These are phyloP conservation scores for Blastocystis sp. DNA, from an alignment of 352 stramenopile species.

Conservation along the genomic window DNA sequence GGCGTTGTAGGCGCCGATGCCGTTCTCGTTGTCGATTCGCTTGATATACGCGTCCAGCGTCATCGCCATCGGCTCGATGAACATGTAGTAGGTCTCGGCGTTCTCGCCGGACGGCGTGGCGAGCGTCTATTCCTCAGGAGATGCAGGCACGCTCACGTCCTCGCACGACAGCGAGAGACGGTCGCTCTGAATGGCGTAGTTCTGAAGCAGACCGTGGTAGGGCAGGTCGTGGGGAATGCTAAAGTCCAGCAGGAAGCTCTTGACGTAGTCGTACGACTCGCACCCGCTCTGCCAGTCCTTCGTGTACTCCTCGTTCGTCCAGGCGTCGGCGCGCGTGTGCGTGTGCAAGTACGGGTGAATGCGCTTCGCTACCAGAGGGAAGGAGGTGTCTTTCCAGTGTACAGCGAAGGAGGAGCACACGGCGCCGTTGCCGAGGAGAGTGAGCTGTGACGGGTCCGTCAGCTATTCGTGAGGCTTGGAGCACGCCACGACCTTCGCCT, in stretches of 20 bases:
- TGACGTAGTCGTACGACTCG: constrained; percentile 21
- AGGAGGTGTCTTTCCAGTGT: background rate
- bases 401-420: constrained; percentile 25
- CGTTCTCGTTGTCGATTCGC: background rate
- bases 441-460: background rate
- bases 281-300: background rate
- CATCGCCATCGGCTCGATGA: background rate
- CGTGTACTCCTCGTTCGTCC: background rate
- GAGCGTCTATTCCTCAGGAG: background rate
- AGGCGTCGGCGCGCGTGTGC: background rate
- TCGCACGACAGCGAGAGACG: background rate
- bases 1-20: constrained; percentile 18
- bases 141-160: background rate
- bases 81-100: constrained; percentile 5
- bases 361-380: constrained; percentile 15
- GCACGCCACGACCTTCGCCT: background rate
- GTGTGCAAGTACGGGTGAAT: constrained; percentile 18
- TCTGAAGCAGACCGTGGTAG: background rate
- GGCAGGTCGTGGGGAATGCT: background rate
- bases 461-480: background rate
- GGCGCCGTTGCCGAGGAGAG: constrained; percentile 1
- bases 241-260: constrained; percentile 27
- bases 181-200: background rate
- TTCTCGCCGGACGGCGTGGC: background rate
- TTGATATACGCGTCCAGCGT: constrained; percentile 16